Evolutionary conservation across 106 monocot genomes (phyloP), one percentile per base, ranked within the genome.

Genomic region (Posidonia australis): DNA sequence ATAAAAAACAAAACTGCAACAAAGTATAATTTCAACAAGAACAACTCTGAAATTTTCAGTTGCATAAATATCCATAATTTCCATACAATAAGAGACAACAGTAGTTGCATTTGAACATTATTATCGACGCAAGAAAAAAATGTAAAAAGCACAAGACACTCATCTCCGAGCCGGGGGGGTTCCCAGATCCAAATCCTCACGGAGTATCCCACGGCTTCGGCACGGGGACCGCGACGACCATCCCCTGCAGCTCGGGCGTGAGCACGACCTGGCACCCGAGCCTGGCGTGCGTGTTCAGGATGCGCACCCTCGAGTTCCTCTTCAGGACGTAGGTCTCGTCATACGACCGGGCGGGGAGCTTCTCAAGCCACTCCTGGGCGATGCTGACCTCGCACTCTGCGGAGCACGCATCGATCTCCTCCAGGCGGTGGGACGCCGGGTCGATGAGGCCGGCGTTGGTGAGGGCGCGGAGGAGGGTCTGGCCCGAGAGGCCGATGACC

Each of bases 341-440:
- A 72, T 89, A 83, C 58, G 81, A 71, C 41, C 81, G 41, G 58
- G 85, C 75, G 0, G 89, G 83, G 5, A 93, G 78, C 80, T 75
- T 85, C 20, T 93, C 86, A 46, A 89, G 83, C 88, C 85, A 89
- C 70, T 93, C 89, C 77, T 85, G 78, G 5, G 93, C 89, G 69
- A 93, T 83, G 72, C 82, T 80, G 54, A 93, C 89, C 81, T 93
- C 93, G 77, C 93, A 93, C 72, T 89, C 89, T 25, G 85, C 78
- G 19, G 88, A 89, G 78, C 93, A 93, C 5, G 93, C 88, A 48
- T 93, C 89, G 70, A 93, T 93, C 21, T 93, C 89, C 72, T 93
- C 93, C n/a, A 89, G 69, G 42, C 93, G 83, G 74, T 89, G 93
- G 5, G 93, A 93, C 24, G 74, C 93, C 12, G 93, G 93, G 27